Conservation (phyloP, 2,329 filamentous ascomycete genomes). For the Endocalyx cinctus region DNA sequence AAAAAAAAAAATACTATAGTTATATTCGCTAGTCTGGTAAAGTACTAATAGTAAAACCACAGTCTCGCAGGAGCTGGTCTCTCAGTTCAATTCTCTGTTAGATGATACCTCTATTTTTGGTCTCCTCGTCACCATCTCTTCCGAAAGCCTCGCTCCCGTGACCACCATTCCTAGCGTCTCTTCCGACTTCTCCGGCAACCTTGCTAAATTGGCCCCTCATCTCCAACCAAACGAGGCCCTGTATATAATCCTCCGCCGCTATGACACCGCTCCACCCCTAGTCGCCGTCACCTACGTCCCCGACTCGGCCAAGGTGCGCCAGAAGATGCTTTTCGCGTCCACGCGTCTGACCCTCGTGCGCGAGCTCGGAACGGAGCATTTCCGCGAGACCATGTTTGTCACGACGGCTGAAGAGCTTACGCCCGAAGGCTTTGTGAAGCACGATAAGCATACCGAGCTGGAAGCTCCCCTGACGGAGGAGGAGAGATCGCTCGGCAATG, state of each 20-base stretch:
- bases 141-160: slow-evolving; percentile 63
- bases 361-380: slow-evolving; percentile 74
- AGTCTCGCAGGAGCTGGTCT: slow-evolving; percentile 75
- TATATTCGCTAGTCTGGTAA: slow-evolving; percentile 1
- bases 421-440: slow-evolving; percentile 63
- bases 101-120: slow-evolving; percentile 59
- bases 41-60: slow-evolving; percentile 9
- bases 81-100: slow-evolving; percentile 67
- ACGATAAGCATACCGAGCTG: slow-evolving; percentile 61
- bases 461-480: slow-evolving; percentile 74
- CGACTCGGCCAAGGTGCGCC: slow-evolving; percentile 70
- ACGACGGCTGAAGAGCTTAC: slow-evolving; percentile 68
- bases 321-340: slow-evolving; percentile 82
- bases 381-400: slow-evolving; percentile 70
- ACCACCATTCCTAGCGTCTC: slow-evolving; percentile 49
- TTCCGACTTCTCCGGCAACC: slow-evolving; percentile 58
- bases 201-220: slow-evolving; percentile 57
- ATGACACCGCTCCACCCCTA: slow-evolving; percentile 53
- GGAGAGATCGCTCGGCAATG: slow-evolving; percentile 65
- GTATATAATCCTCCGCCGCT: slow-evolving; percentile 71
- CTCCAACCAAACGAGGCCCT: slow-evolving; percentile 63
- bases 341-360: slow-evolving; percentile 71
- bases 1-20: slow-evolving; percentile 1
- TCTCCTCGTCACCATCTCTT: slow-evolving; percentile 65
- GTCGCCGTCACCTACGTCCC: slow-evolving; percentile 75